A percentile compares a stretch with the other conserved stretches of the same genome.
phyloP scores from a whole-genome alignment of 1,139 yeast species.

The Arxiozyma bovina region DNA sequence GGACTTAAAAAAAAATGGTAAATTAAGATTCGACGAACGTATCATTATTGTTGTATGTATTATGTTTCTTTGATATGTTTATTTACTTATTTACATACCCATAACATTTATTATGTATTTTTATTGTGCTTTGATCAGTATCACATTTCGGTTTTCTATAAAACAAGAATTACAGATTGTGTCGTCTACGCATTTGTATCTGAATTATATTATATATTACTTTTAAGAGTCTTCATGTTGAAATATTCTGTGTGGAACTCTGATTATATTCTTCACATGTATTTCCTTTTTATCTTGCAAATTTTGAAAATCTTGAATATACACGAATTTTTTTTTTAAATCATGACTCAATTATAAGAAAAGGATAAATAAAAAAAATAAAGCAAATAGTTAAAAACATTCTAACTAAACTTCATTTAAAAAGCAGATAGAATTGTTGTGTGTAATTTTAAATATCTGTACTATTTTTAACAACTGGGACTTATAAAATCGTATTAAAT shows the following conservation, averaged over 20 bases:
- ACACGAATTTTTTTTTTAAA: neutral
- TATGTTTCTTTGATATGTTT: neutral
- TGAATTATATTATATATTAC: too few relatives aligned
- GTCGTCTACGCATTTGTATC: neutral
- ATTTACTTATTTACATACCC: neutral
- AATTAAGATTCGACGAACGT: neutral
- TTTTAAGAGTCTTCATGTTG: too few relatives aligned
- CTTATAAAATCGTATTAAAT: conserved; percentile 7
- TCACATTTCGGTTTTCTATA: too few relatives aligned
- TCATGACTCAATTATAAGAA: neutral
- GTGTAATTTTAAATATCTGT: neutral
- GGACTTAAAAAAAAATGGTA: neutral
- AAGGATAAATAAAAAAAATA: too few relatives aligned
- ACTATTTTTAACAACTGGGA: too few relatives aligned
- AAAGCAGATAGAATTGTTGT: too few relatives aligned
- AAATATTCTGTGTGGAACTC: neutral
- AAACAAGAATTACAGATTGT: too few relatives aligned
- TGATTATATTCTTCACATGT: neutral
- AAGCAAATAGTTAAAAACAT: neutral
- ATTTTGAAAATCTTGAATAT: neutral
- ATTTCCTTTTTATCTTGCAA: neutral
- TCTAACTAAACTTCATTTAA: too few relatives aligned
- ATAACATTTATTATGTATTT: too few relatives aligned
- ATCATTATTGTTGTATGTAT: neutral
- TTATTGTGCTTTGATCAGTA: neutral